A percentile compares a stretch with the other conserved stretches of the same genome.
These are phyloP conservation scores for Haplographium delicatum DNA, from an alignment of 495 filamentous ascomycete species.

Conservation along the genomic window DNA sequence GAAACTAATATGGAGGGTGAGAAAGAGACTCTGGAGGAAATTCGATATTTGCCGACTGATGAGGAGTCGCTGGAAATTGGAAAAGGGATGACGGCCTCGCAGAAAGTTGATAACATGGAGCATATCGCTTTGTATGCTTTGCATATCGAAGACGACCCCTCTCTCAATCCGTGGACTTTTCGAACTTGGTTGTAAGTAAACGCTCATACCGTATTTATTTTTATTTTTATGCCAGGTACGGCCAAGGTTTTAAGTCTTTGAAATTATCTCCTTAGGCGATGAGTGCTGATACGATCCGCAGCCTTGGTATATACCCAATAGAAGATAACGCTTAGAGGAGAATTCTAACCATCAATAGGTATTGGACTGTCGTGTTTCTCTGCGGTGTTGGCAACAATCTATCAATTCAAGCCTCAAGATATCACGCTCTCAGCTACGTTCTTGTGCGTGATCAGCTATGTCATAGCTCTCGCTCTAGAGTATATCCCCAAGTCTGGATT, in stretches of 20 bases:
- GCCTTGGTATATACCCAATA: no score
- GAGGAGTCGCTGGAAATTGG: neutral
- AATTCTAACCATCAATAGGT: neutral
- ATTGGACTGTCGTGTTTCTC: slow-evolving; percentile 6
- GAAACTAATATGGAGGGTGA: neutral
- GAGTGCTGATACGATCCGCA: neutral
- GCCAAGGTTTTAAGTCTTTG: neutral
- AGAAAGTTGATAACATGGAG: slow-evolving; percentile 6
- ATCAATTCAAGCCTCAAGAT: slow-evolving; percentile 42
- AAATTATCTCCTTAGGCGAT: neutral
- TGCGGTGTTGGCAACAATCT: slow-evolving; percentile 25
- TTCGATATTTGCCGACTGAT: slow-evolving; percentile 1
- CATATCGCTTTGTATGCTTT: slow-evolving; percentile 1
- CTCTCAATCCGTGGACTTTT: slow-evolving; percentile 9
- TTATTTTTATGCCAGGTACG: no score
- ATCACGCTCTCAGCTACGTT: slow-evolving; percentile 38
- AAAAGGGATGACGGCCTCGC: neutral
- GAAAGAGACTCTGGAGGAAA: neutral
- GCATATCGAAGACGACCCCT: slow-evolving; percentile 12
- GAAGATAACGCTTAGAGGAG: no score
- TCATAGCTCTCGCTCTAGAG: slow-evolving; percentile 30
- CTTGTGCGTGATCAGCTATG: slow-evolving; percentile 35
- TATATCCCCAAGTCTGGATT: slow-evolving; percentile 34
- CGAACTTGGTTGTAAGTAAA: slow-evolving; percentile 8
- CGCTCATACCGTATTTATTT: no score